Base-by-base conservation (phyloP, 1,139 yeast genomes). In the Saccharomyces pastorianus region DNA sequence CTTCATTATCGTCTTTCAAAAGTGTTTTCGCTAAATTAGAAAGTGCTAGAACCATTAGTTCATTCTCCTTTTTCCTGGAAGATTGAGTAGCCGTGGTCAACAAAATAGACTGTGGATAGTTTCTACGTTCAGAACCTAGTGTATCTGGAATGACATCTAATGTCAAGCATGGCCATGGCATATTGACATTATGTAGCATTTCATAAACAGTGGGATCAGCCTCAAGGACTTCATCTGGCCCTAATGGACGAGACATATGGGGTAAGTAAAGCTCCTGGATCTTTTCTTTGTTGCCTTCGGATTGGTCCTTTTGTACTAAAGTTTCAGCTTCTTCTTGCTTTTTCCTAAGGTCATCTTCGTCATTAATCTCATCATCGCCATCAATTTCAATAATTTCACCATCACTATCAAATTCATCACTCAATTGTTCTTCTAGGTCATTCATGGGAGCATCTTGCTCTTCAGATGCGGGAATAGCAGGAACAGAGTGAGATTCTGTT, bases 121-220 rank as follows among this genome's bases (percentile, higher is more conserved):
- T 80, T 73, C 96, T 81, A 75, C 99, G 84, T 71, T 90, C 97
- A 54, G 80, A 77, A 8, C 99, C 99, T 55, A 89, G 76, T 53
- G 77, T 75, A 69, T 93, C 99, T 11, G 96, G 96, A 55, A 95
- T 73, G 46, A 93, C 75, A 67, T 93, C 99, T 59, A 95, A 77
- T 1, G 97, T 88, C 66, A 93, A 76, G 73, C 97, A 90, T 23
- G 99, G 98, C 98, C 99, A 93, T 64, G 96, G 96, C 70, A 93
- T 76, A 69, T 88, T 88, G 58, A 93, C 88, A 65, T 88, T 88
- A 72, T 93, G 99, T 56, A 93, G 76, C 98, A 93, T 91, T 66
- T 93, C 96, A 69, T 95, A 93, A 4, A 93, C 96, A 14, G 93
- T 77, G 54, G 96, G 96, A 73, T 93, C 99, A 1, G 99, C 96